Evolutionary conservation across 352 stramenopile species (phyloP), one percentile per base, ranked within the genome.

Genomic region (Pythium brachiatum): DNA sequence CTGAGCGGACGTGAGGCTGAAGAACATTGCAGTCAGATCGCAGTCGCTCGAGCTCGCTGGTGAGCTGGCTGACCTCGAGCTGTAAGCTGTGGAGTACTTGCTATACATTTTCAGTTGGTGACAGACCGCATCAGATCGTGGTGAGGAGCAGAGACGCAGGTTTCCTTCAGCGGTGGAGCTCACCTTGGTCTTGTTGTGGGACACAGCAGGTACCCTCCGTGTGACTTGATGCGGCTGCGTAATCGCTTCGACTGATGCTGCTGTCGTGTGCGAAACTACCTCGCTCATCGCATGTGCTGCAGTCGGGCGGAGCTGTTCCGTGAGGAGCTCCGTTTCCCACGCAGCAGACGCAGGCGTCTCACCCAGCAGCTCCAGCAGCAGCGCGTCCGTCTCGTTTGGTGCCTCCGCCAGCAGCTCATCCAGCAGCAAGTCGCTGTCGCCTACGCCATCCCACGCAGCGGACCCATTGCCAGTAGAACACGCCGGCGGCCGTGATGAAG

Each of bases 331-430:
- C 7, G 34, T 41, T 13, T 41, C 34, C 34, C 34, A 16, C 34
- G 34, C 9, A n/a, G n/a, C n/a, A n/a, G 29, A n/a, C n/a, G n/a
- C n/a, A n/a, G 38, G 53, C 21, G 50, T 51, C 21, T 60, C 50
- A 20, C 21, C 9, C n/a, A 23, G 8, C 26, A n/a, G 34, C 8
- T 21, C 21, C 16, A 26, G 7, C 9, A n/a, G 27, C 27, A 31
- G 38, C 16, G 26, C 48, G 27, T 55, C 48, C 26, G 48, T 25
- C 26, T 41, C 26, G 20, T 41, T 27, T 18, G 26, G 5, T 5
- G 29, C 9, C 5, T 34, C 29, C 5, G 5, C 48, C 12, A 55
- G 48, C 26, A 55, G 26, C 25, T 55, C 48, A 3, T 23, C 15
- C 13, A 55, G 38, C 26, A 55, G 48, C n/a, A n/a, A n/a, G n/a